These are phyloP conservation scores for Phytophthora niederhauseri DNA, from an alignment of 352 stramenopile species.

Conservation along the genomic window DNA sequence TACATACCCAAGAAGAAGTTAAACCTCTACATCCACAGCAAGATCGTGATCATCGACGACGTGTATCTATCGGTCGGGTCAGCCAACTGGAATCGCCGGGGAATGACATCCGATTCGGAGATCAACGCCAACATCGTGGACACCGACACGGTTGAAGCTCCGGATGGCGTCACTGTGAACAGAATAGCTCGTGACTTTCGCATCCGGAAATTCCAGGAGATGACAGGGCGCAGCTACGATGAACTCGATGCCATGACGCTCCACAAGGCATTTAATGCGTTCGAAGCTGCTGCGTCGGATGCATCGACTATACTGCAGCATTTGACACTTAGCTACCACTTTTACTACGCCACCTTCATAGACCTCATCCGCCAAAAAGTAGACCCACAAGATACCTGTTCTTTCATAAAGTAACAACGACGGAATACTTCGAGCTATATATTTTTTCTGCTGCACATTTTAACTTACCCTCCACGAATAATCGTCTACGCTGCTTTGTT, in stretches of 20 bases:
- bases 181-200: slow-evolving; percentile 55
- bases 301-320: slow-evolving; percentile 36
- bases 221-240: slow-evolving; percentile 43
- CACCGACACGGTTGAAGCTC: slow-evolving; percentile 22
- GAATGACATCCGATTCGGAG: slow-evolving; percentile 58
- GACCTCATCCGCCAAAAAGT: slow-evolving; percentile 20
- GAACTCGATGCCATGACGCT: slow-evolving; percentile 52
- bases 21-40: slow-evolving; percentile 62
- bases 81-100: slow-evolving; percentile 58
- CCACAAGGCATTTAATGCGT: slow-evolving; percentile 35
- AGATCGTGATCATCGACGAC: slow-evolving; percentile 61
- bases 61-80: slow-evolving; percentile 64
- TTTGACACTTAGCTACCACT: slow-evolving; percentile 9
- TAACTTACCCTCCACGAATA: no score
- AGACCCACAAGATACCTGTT: slow-evolving; percentile 25
- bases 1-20: slow-evolving; percentile 44
- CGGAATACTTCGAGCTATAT: no score
- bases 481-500: background rate
- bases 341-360: slow-evolving; percentile 2
- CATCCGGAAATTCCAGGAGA: slow-evolving; percentile 64
- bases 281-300: slow-evolving; percentile 36
- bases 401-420: background rate
- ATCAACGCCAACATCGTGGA: slow-evolving; percentile 60
- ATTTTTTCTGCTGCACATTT: no score
- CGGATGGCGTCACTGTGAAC: slow-evolving; percentile 39